Evolutionary conservation across 164 flowering plant species (phyloP).

Genomic region (Aristolochia fimbriata): DNA sequence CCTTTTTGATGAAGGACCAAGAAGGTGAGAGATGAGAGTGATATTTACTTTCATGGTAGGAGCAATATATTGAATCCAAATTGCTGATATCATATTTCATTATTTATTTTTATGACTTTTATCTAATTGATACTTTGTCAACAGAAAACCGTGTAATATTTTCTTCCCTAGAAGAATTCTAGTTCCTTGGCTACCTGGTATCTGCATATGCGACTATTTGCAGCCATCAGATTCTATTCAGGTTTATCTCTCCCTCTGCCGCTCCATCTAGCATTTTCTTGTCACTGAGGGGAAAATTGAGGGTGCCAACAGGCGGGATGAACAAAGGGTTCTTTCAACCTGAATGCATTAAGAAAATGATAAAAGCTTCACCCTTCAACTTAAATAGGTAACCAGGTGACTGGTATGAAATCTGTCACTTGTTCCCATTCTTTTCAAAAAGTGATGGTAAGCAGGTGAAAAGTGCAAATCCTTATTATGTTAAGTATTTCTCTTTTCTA

Average conservation of each 20-base stretch:
- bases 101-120: neutral
- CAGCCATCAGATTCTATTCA: constrained; percentile 69
- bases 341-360: neutral
- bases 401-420: too few species aligned
- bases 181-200: constrained; percentile 69
- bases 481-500: too few species aligned
- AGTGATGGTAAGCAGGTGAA: neutral
- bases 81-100: too few species aligned
- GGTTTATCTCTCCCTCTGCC: constrained; percentile 24
- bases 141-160: constrained; percentile 50
- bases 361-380: neutral
- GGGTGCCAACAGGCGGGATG: too few species aligned
- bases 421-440: neutral
- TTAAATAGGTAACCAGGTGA: neutral
- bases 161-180: constrained; percentile 79
- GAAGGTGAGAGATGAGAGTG: too few species aligned
- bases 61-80: too few species aligned
- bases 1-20: too few species aligned
- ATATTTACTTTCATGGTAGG: too few species aligned
- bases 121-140: constrained; percentile 3
- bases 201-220: constrained; percentile 67
- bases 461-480: neutral
- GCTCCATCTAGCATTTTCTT: neutral
- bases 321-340: too few species aligned
- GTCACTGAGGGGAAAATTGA: too few species aligned